Evolutionary conservation across 1,139 yeast species (phyloP).

Genomic region (Hemisphaericaspora xylanilytica): DNA sequence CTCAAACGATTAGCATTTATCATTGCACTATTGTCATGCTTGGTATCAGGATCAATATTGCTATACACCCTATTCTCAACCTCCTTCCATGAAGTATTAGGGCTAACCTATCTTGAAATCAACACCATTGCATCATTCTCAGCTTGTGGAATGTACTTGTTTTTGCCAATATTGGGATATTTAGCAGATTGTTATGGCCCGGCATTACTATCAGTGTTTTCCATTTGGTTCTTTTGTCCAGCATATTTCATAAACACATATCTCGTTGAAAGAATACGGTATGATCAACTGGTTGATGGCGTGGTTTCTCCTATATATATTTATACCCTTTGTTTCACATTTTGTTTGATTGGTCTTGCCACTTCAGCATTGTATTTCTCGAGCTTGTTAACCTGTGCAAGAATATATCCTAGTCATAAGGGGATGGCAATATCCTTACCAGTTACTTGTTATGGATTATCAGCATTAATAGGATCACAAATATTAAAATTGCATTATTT

Average conservation of each 20-base stretch:
- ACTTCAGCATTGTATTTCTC: slow-evolving; percentile 80
- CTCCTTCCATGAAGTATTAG: slow-evolving; percentile 56
- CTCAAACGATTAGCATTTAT: slow-evolving; percentile 38
- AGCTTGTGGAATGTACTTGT: slow-evolving; percentile 79
- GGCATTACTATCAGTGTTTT: slow-evolving; percentile 61
- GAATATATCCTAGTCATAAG: slow-evolving; percentile 68
- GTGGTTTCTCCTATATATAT: slow-evolving; percentile 14
- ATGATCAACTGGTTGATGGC: background rate
- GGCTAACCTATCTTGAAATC: slow-evolving; percentile 67
- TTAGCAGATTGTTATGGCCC: slow-evolving; percentile 86
- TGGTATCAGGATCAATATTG: slow-evolving; percentile 78
- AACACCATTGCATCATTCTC: slow-evolving; percentile 75
- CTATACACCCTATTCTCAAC: slow-evolving; percentile 78
- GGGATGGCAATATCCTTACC: slow-evolving; percentile 87
- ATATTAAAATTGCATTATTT: slow-evolving; percentile 45
- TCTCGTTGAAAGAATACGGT: slow-evolving; percentile 10
- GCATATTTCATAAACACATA: slow-evolving; percentile 54
- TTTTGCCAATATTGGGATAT: slow-evolving; percentile 80
- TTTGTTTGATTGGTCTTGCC: slow-evolving; percentile 67
- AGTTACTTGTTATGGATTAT: slow-evolving; percentile 80
- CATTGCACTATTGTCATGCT: slow-evolving; percentile 52
- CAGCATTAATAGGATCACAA: slow-evolving; percentile 66
- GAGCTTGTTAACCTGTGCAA: slow-evolving; percentile 79
- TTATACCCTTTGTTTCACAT: slow-evolving; percentile 30
- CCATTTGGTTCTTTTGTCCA: slow-evolving; percentile 67